Evolutionary conservation across 2,329 filamentous ascomycete species (phyloP).

Genomic region (Xylariaceae sp.): DNA sequence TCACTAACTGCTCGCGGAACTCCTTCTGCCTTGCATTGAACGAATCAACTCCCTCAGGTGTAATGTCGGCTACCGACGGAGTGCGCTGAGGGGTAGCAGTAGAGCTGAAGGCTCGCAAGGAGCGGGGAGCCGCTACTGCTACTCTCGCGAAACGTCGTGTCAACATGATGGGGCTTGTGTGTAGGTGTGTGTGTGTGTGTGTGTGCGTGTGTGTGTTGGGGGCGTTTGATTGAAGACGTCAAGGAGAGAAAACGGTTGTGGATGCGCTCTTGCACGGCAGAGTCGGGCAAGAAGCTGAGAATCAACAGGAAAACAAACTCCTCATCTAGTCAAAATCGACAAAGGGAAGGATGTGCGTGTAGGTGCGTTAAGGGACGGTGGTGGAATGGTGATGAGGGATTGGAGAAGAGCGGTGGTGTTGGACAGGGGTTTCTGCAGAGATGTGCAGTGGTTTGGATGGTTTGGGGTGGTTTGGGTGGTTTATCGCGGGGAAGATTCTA

Average conservation of each 20-base stretch:
- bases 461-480: constrained; percentile 1
- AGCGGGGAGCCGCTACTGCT: constrained; percentile 49
- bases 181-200: constrained; percentile 12
- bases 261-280: background rate
- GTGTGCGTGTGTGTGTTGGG: background rate
- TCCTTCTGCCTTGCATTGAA: constrained; percentile 85
- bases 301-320: background rate
- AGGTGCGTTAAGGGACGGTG: background rate
- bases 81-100: constrained; percentile 53
- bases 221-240: background rate
- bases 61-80: constrained; percentile 85
- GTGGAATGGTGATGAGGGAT: background rate
- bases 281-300: background rate
- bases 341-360: background rate
- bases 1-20: constrained; percentile 81
- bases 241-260: background rate
- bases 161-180: constrained; percentile 50
- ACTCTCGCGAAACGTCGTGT: constrained; percentile 54
- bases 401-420: constrained; percentile 8
- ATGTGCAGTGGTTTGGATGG: constrained; percentile 11
- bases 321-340: background rate
- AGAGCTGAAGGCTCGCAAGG: constrained; percentile 61
- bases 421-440: constrained; percentile 12
- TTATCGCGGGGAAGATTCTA: constrained; percentile 15
- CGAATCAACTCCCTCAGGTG: constrained; percentile 67